Evolutionary conservation across 2,329 filamentous ascomycete genomes (phyloP).

Genomic region (Fusarium proliferatum): DNA sequence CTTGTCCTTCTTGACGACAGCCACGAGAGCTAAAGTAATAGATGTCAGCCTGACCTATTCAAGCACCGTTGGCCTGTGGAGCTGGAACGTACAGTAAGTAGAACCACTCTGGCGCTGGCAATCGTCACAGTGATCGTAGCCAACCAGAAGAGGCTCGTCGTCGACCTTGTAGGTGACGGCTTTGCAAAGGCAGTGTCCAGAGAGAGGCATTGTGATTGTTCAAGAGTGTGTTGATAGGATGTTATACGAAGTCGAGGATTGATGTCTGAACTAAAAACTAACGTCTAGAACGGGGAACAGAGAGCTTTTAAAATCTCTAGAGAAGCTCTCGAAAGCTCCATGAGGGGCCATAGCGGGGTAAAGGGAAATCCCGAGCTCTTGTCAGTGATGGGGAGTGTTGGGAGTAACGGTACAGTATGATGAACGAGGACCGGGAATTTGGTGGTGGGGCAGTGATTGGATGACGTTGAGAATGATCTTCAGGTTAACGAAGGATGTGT

Average conservation of each 20-base stretch:
- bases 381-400: conserved; percentile 26
- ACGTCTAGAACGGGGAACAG: not conserved
- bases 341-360: conserved; percentile 46
- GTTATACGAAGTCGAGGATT: conserved; percentile 10
- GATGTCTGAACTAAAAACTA: not conserved
- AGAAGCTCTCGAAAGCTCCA: conserved; percentile 39
- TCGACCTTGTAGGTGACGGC: conserved; percentile 74
- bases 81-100: conserved; percentile 69
- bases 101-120: conserved; percentile 77
- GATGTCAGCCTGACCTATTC: conserved; percentile 6
- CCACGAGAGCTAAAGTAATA: conserved; percentile 66
- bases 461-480: conserved; percentile 45
- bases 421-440: conserved; percentile 29
- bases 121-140: conserved; percentile 79
- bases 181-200: conserved; percentile 78
- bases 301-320: conserved; percentile 20
- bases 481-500: conserved; percentile 6
- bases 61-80: not conserved
- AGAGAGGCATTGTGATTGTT: conserved; percentile 67
- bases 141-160: conserved; percentile 64
- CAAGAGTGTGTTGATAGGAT: not conserved
- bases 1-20: conserved; percentile 74
- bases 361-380: conserved; percentile 34
- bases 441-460: conserved; percentile 45
- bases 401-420: conserved; percentile 22